phyloP scores from a whole-genome alignment of 108 stramenopile genomes.

The Aureococcus anophagefferens region DNA sequence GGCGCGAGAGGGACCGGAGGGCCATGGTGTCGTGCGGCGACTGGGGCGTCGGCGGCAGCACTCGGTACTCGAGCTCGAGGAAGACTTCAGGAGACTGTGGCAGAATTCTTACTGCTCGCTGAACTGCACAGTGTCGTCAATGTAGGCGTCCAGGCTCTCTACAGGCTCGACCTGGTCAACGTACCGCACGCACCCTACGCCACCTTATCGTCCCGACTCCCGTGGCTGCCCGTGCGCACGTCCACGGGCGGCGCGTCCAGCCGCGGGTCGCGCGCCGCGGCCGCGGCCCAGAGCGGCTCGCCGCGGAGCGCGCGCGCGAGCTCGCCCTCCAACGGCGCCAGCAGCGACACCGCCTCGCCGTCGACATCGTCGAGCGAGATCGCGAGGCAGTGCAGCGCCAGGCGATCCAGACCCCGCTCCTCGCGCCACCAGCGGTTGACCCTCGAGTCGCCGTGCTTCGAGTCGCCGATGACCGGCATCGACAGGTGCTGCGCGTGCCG shows the following conservation, averaged over 20 bases:
- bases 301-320: conserved; percentile 20
- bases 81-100: too few species aligned
- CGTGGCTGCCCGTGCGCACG: conserved; percentile 14
- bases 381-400: conserved; percentile 55
- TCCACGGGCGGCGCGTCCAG: conserved; percentile 35
- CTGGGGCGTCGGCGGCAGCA: too few species aligned
- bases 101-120: too few species aligned
- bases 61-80: too few species aligned
- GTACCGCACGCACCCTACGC: too few species aligned
- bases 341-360: conserved; percentile 5
- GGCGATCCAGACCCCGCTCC: conserved; percentile 38
- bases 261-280: conserved; percentile 27
- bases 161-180: too few species aligned
- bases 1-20: too few species aligned
- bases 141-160: too few species aligned
- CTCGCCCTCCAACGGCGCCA: conserved; percentile 42
- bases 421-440: conserved; percentile 61
- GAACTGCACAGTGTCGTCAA: too few species aligned
- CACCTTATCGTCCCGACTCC: too few species aligned
- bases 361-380: conserved; percentile 36
- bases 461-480: conserved; percentile 59
- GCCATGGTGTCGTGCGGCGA: too few species aligned
- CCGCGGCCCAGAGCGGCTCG: conserved; percentile 36
- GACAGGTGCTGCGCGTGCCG: conserved; percentile 12
- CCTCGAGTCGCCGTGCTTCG: conserved; percentile 55